Percentiles rank a stretch among this genome's conserved stretches.
These are phyloP conservation scores for Stenocarpella maydis DNA, from an alignment of 2,329 filamentous ascomycete genomes.

Conservation along the genomic window DNA sequence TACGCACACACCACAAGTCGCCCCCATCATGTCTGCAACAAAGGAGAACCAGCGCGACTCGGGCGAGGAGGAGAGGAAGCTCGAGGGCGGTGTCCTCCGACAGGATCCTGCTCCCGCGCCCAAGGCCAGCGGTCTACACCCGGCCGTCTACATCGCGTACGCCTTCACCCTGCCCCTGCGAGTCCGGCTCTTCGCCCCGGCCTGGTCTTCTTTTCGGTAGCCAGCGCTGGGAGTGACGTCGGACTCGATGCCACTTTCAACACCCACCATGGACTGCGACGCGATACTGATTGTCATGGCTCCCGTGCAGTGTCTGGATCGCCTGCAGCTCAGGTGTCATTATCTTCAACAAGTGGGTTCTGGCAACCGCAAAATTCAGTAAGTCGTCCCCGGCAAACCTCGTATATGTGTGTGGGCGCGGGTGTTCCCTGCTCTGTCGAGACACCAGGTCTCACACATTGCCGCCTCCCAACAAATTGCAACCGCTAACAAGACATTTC, in stretches of 20 bases:
- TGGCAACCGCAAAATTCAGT: slow-evolving; percentile 77
- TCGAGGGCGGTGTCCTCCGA: slow-evolving; percentile 35
- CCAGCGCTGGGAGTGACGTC: not conserved
- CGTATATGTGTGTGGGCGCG: too few species aligned
- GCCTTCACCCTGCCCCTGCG: slow-evolving; percentile 3
- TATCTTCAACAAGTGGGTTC: slow-evolving; percentile 96
- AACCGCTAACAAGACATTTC: slow-evolving; percentile 22
- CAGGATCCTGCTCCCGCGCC: slow-evolving; percentile 30
- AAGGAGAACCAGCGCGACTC: slow-evolving; percentile 36
- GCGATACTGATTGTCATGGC: slow-evolving; percentile 7
- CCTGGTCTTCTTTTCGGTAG: not conserved
- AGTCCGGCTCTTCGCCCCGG: not conserved
- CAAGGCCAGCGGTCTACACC: slow-evolving; percentile 60
- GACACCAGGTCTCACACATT: slow-evolving; percentile 19
- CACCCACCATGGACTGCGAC: not conserved
- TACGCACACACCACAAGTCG: not conserved
- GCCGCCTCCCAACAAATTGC: not conserved
- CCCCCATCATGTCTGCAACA: slow-evolving; percentile 32
- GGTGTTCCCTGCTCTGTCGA: not conserved
- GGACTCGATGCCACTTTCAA: not conserved
- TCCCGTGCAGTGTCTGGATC: slow-evolving; percentile 79
- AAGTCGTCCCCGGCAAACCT: not conserved
- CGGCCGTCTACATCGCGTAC: slow-evolving; percentile 78
- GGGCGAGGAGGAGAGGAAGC: slow-evolving; percentile 36
- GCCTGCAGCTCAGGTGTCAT: slow-evolving; percentile 87